A percentile compares a stretch with the other conserved stretches of the same genome.
Evolutionary conservation across 148 eudicot genomes (phyloP).

Genomic region (Camellia granthamiana): DNA sequence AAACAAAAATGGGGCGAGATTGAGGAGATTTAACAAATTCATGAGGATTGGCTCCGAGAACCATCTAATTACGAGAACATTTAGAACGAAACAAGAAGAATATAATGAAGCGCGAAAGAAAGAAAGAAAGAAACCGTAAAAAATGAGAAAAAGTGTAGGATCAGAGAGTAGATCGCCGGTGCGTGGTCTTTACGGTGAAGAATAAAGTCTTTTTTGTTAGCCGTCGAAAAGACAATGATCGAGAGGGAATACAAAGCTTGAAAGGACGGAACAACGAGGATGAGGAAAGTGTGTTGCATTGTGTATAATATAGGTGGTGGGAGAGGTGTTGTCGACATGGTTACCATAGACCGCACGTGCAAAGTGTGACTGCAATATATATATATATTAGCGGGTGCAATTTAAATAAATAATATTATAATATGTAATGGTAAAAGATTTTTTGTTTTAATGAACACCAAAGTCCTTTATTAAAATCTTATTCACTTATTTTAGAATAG

Average conservation of each 20-base stretch:
- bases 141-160: background rate
- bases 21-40: background rate
- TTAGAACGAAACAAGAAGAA: background rate
- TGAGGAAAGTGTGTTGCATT: background rate
- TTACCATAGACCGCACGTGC: conserved; percentile 4
- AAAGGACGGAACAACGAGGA: background rate
- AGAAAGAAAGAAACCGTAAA: background rate
- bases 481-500: too few species aligned
- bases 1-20: background rate
- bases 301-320: background rate
- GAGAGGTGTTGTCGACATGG: background rate
- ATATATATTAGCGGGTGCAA: too few species aligned
- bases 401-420: too few species aligned
- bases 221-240: background rate
- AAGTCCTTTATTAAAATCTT: too few species aligned
- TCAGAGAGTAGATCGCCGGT: conserved; percentile 6
- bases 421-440: too few species aligned
- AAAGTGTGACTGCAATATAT: too few species aligned
- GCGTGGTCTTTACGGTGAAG: background rate
- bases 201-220: background rate
- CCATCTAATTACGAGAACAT: background rate
- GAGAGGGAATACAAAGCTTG: background rate
- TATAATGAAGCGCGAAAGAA: background rate
- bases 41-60: background rate
- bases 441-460: too few species aligned